phyloP scores from a whole-genome alignment of 441 rosid genomes.

The Populus hybrid region DNA sequence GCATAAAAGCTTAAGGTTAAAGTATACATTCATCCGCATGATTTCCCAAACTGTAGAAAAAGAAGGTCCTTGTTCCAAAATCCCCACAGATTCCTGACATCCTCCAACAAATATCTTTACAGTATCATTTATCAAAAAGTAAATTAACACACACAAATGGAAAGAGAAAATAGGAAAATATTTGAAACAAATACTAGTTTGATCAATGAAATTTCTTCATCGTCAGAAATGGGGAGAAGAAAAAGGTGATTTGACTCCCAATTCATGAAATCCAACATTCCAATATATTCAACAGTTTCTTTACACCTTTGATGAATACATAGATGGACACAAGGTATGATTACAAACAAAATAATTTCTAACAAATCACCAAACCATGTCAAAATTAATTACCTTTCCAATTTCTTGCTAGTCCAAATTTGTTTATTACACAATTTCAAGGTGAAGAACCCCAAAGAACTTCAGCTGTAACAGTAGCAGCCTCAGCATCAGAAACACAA shows the following conservation, averaged over 20 bases:
- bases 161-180: neutral
- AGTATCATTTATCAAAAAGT: neutral
- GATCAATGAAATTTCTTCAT: neutral
- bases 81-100: neutral
- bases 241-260: neutral
- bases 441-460: conserved; percentile 80
- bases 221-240: neutral
- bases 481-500: conserved; percentile 48
- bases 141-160: neutral
- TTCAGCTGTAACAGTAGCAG: conserved; percentile 62
- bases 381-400: neutral
- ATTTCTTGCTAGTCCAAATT: neutral
- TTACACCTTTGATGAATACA: neutral
- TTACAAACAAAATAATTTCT: neutral
- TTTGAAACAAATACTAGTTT: neutral
- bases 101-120: neutral
- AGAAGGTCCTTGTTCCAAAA: neutral
- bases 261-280: neutral
- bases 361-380: neutral
- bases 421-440: conserved; percentile 16
- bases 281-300: neutral
- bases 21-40: neutral
- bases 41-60: neutral
- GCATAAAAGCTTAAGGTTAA: neutral
- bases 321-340: neutral